Conservation (phyloP, 345 rosid species). For the Corchorus capsularis region DNA sequence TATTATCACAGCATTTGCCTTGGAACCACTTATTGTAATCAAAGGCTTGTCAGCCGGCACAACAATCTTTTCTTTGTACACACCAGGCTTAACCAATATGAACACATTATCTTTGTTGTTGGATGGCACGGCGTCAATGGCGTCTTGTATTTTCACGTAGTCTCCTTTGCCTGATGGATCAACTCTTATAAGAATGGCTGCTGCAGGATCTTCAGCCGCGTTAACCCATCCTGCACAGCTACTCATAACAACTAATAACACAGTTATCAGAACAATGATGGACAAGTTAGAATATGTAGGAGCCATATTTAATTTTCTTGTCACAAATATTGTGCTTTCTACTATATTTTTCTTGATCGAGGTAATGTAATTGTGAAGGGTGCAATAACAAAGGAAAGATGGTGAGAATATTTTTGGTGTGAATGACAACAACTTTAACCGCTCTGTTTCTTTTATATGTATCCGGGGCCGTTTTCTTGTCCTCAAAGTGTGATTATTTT, state of each 20-base stretch:
- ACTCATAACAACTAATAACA: not conserved
- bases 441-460: not conserved
- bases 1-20: constrained; percentile 44
- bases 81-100: constrained; percentile 72
- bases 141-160: constrained; percentile 61
- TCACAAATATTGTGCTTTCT: no score
- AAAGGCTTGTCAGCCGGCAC: constrained; percentile 64
- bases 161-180: constrained; percentile 73
- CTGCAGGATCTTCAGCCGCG: constrained; percentile 33
- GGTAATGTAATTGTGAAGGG: no score
- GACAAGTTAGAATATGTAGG: not conserved
- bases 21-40: constrained; percentile 69
- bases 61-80: constrained; percentile 58
- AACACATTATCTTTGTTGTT: constrained; percentile 42
- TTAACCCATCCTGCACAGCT: not conserved
- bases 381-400: no score
- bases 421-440: not conserved
- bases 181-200: constrained; percentile 48
- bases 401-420: not conserved
- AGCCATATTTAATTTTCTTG: not conserved
- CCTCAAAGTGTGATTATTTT: not conserved
- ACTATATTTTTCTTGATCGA: no score
- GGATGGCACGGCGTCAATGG: constrained; percentile 61
- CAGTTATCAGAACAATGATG: not conserved
- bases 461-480: not conserved